Evolutionary conservation across 257 asterid species (phyloP), one percentile per base, ranked within the genome.

Genomic region (Ilex asprella): DNA sequence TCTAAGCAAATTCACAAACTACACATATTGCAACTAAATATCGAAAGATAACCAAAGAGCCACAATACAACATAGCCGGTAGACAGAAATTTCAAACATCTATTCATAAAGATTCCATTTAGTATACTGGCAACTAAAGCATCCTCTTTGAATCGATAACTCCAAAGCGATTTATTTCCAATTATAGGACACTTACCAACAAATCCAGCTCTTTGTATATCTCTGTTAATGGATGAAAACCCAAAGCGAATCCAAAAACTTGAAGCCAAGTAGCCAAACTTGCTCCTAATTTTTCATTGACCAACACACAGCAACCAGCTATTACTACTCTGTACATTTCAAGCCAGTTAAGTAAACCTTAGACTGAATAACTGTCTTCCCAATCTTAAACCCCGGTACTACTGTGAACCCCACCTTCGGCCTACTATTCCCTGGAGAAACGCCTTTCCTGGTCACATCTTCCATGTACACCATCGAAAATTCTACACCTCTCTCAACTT

Each of bases 401-500:
- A 84, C 92, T 2, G 97, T 87, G 76, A 93, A 93, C 55, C 87
- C 97, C 10, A 89, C 97, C 61, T 76, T 81, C 0, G 87, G 94
- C 78, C 84, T 76, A 2, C 65, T 59, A 58, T 76, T 81, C 30
- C 77, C 64, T 6, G 67, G 60, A 16, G 67, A 58, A 43, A 51
- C 41, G 41, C 51, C n/a, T 73, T 82, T 89, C 59, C 84, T 79
- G 30, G 85, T 67, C 57, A 82, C 81, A 69, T 90, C 95, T 74
- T 93, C 97, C 96, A 76, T 89, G 76, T 89, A 87, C 27, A 89
- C 89, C 79, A 85, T 72, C 2, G 96, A 87, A 64, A 82, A 89
- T 56, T 84, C 94, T 0, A 62, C 90, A 29, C 95, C 96, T 69
- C 74, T 82, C 78, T 83, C 90, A 41, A 93, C 94, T 72, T 79